Base-by-base conservation (phyloP, 306 rosid genomes). In the Alnus rubra region DNA sequence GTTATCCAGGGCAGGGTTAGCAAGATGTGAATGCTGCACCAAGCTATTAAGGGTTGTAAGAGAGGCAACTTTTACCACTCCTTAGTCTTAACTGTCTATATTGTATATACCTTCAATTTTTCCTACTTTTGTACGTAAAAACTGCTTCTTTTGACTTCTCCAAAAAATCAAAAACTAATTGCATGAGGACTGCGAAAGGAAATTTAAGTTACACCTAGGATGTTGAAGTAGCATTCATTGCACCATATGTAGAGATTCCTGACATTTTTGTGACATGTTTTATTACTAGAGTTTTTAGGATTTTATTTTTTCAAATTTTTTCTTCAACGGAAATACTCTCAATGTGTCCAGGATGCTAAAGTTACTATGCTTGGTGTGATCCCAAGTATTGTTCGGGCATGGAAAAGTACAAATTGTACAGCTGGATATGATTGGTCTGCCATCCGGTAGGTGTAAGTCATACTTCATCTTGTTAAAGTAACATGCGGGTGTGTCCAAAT, bases 361-460 rank as follows among this genome's bases (percentile, higher is more conserved):
- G 97, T 93, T 74, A 91, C 98, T 82, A 92, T 95, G 98, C 97
- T 95, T 70, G 98, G 98, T 35, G 92, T 95, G 69, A 91, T 95
- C 84, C 98, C 98, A 53, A 95, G 96, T 80, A 88, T 92, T 85
- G 97, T 92, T 58, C 90, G 97, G 74, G 82, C 92, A 72, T 95
- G 98, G 98, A 92, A 83, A 88, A 88, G 86, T 87, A 82, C 92
- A 69, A 90, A 90, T 79, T 87, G 88, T 63, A 78, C 84, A 56
- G 86, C 89, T 28, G 94, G 97, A 71, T 89, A 71, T 86, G 95
- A 92, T 84, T 95, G 98, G 98, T 92, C 98, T 74, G 65, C 86
- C 67, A 91, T 95, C 74, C 97, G 94, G 98, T 95, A 81, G 84
- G 95, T 74, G 64, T 74, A 75, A 18, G 50, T 73, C 37, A 74